These are phyloP conservation scores for Oenanthe javanica DNA, from an alignment of 140 eudicot species.

Conservation along the genomic window DNA sequence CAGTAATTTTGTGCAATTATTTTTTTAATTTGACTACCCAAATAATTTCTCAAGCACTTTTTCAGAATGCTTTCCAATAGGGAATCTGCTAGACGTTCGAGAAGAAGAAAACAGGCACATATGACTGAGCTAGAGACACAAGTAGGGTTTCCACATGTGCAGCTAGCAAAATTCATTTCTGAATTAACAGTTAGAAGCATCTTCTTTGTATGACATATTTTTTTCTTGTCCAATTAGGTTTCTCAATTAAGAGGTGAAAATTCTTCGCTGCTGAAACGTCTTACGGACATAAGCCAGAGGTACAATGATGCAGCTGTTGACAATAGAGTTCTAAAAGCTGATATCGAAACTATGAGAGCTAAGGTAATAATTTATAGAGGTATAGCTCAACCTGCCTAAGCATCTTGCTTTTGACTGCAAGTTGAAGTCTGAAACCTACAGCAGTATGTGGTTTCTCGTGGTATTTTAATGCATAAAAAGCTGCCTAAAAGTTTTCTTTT, in stretches of 20 bases:
- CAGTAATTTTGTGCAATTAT: background rate
- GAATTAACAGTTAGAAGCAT: background rate
- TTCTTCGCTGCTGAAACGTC: slow-evolving; percentile 71
- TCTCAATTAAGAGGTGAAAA: slow-evolving; percentile 87
- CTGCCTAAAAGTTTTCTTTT: background rate
- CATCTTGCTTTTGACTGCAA: slow-evolving; percentile 6
- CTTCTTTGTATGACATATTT: background rate
- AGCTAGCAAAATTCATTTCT: background rate
- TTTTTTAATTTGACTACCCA: background rate
- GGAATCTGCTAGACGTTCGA: slow-evolving; percentile 96
- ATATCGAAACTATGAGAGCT: slow-evolving; percentile 94
- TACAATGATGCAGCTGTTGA: slow-evolving; percentile 98
- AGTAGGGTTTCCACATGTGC: slow-evolving; percentile 17
- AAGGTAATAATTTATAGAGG: slow-evolving; percentile 47
- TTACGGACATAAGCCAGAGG: slow-evolving; percentile 83
- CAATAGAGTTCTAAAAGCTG: slow-evolving; percentile 93
- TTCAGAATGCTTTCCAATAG: slow-evolving; percentile 96
- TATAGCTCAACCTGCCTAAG: slow-evolving; percentile 2
- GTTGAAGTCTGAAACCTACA: background rate
- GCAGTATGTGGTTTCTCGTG: slow-evolving; percentile 9
- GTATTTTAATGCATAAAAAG: slow-evolving; percentile 1
- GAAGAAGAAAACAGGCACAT: slow-evolving; percentile 97
- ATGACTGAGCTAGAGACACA: slow-evolving; percentile 94
- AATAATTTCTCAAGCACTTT: slow-evolving; percentile 8
- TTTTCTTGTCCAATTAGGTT: slow-evolving; percentile 42